phyloP scores from a whole-genome alignment of 148 eudicot genomes.

The Amaranthus cruentus region DNA sequence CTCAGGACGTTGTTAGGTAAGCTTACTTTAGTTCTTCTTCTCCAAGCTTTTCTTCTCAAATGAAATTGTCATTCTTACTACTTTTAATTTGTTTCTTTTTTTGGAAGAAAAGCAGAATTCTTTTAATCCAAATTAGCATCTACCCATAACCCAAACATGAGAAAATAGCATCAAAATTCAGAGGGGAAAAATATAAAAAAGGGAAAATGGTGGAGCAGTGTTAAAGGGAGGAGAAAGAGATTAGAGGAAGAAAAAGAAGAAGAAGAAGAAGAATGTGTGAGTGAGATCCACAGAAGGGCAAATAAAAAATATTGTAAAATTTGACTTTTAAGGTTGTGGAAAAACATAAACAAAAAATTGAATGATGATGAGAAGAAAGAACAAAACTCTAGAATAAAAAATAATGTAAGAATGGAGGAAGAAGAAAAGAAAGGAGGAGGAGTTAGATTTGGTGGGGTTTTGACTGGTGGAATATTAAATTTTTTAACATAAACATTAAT shows the following conservation, averaged over 20 bases:
- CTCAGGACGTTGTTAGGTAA: too few species aligned
- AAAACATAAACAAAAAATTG: conserved; percentile 20
- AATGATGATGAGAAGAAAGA: not conserved
- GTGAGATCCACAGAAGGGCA: conserved; percentile 26
- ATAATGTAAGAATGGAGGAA: not conserved
- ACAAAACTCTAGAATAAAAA: not conserved
- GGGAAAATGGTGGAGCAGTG: not conserved
- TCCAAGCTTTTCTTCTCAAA: not conserved
- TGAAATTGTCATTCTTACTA: not conserved
- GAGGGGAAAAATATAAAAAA: not conserved
- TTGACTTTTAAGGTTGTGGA: conserved; percentile 22
- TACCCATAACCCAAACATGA: conserved; percentile 10
- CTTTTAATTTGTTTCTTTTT: not conserved
- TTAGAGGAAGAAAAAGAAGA: not conserved
- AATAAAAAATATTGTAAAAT: conserved; percentile 1
- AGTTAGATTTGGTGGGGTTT: conserved; percentile 32
- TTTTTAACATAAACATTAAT: not conserved
- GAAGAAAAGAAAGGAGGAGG: not conserved
- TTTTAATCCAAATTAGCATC: not conserved
- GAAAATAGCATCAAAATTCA: not conserved
- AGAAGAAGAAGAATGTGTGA: not conserved
- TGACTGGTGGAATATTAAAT: conserved; percentile 12
- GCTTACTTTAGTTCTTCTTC: conserved; percentile 5
- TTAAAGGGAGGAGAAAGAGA: too few species aligned
- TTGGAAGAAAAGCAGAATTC: not conserved